Evolutionary conservation across 2,329 filamentous ascomycete genomes (phyloP).

Genomic region (Fusarium sp.): DNA sequence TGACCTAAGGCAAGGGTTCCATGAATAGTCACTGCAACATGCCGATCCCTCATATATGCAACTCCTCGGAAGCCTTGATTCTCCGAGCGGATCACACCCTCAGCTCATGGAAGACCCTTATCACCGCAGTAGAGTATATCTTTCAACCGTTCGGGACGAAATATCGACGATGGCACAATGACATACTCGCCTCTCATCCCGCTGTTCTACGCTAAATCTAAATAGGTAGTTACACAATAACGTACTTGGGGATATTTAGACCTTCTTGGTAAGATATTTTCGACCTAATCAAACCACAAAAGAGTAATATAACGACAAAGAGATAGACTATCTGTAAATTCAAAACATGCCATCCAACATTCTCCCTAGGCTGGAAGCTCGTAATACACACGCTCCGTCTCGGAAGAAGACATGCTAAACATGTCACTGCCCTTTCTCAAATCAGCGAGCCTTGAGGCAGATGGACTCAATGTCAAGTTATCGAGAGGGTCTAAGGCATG

Average conservation of each 20-base stretch:
- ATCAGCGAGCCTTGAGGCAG: background rate
- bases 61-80: background rate
- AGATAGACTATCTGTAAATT: background rate
- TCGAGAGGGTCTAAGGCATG: background rate
- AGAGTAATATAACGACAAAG: too few relatives aligned
- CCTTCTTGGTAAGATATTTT: too few relatives aligned
- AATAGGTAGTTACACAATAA: too few relatives aligned
- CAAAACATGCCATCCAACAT: background rate
- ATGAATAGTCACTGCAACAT: too few relatives aligned
- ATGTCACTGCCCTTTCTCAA: background rate
- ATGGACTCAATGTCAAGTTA: background rate
- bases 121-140: background rate
- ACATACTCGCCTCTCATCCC: too few relatives aligned
- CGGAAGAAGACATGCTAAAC: background rate
- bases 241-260: too few relatives aligned
- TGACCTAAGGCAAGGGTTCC: background rate
- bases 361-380: background rate
- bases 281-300: too few relatives aligned
- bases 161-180: too few relatives aligned
- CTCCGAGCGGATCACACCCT: background rate
- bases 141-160: background rate
- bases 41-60: background rate
- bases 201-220: background rate
- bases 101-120: background rate
- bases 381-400: background rate